phyloP scores from a whole-genome alignment of 768 basidiomycete species.

The Strobilomyces echinocephalus region DNA sequence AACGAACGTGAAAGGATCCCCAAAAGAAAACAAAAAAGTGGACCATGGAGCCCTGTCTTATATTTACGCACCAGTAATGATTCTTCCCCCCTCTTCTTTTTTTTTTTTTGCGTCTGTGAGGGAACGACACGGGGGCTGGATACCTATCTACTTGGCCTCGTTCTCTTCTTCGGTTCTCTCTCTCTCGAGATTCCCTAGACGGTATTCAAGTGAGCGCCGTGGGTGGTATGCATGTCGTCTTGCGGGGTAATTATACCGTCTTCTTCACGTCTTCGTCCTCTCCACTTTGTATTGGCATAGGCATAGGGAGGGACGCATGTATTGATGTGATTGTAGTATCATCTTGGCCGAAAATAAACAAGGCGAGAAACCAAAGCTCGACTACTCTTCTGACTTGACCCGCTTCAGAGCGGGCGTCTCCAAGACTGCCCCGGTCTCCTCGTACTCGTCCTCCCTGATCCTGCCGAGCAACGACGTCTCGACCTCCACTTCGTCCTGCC shows the following conservation, averaged over 20 bases:
- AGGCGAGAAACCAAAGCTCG: too few species aligned
- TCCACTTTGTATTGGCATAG: conserved; percentile 8
- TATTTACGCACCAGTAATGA: conserved; percentile 29
- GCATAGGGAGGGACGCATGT: conserved; percentile 15
- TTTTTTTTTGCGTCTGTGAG: conserved; percentile 13
- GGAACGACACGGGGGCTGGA: conserved; percentile 26
- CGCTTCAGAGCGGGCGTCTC: conserved; percentile 27
- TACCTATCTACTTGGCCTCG: conserved; percentile 31
- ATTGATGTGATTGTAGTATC: conserved; percentile 18
- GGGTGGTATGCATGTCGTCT: neutral
- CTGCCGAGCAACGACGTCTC: conserved; percentile 10
- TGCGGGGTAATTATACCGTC: conserved; percentile 27
- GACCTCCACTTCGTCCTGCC: neutral
- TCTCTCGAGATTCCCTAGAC: conserved; percentile 2
- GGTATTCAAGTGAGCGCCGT: conserved; percentile 2
- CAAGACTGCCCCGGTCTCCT: conserved; percentile 13
- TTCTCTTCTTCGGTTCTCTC: neutral
- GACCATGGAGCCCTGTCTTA: conserved; percentile 12
- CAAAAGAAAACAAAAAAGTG: neutral
- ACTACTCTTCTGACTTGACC: conserved; percentile 20
- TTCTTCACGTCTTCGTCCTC: conserved; percentile 1
- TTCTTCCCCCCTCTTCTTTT: neutral
- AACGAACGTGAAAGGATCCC: neutral
- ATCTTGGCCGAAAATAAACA: conserved; percentile 17
- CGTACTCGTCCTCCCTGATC: conserved; percentile 30